phyloP scores from a whole-genome alignment of 805 yeast genomes.

The Jamesozyma rosinii region DNA sequence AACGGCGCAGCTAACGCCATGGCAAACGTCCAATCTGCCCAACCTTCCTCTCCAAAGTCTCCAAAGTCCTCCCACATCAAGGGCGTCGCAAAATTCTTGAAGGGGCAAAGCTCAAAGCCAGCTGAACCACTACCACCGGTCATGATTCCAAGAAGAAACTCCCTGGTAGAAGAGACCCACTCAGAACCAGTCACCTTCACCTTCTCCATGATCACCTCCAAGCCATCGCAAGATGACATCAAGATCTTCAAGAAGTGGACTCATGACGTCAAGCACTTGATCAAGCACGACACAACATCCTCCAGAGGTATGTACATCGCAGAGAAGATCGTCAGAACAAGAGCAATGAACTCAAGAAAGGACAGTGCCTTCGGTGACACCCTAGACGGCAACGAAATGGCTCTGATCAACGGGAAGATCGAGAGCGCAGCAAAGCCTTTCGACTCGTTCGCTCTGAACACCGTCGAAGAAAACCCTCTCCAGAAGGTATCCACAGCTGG shows the following conservation, averaged over 20 bases:
- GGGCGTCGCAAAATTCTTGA: background rate
- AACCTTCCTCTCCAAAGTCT: background rate
- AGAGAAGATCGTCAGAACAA: slow-evolving; percentile 1
- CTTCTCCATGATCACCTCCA: slow-evolving; percentile 12
- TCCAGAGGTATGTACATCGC: slow-evolving; percentile 40
- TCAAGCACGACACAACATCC: slow-evolving; percentile 37
- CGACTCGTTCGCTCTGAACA: background rate
- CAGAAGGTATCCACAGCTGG: background rate
- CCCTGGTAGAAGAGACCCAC: slow-evolving; percentile 10
- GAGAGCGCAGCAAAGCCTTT: background rate
- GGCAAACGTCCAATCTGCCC: background rate
- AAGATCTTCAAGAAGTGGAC: slow-evolving; percentile 43
- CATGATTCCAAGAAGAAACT: slow-evolving; percentile 12
- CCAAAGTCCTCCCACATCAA: background rate
- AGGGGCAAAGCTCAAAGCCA: background rate
- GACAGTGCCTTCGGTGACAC: background rate
- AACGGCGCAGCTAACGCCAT: background rate
- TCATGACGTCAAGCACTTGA: slow-evolving; percentile 43
- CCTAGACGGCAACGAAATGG: background rate
- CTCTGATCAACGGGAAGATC: background rate
- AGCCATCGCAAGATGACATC: slow-evolving; percentile 33
- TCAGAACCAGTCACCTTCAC: background rate
- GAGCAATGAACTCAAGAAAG: background rate
- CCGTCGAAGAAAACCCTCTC: background rate
- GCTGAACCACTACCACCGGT: slow-evolving; percentile 1